A percentile compares a stretch with the other conserved stretches of the same genome.
phyloP scores from a whole-genome alignment of 208 protist species.

The Willaertia magna region DNA sequence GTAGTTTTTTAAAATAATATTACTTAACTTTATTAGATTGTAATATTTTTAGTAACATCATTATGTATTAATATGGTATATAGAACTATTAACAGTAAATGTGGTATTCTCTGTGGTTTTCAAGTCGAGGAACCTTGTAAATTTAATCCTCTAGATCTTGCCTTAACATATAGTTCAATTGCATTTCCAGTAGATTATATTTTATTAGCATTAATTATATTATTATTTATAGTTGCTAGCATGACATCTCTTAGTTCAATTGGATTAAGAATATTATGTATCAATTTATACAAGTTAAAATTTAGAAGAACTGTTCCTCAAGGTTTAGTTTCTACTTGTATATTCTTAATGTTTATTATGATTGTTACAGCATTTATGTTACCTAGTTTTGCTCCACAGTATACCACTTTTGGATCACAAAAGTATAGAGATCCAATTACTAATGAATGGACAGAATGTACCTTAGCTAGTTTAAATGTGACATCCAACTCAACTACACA shows the following conservation, averaged over 20 bases:
- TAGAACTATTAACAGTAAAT: not conserved
- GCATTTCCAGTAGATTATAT: constrained; percentile 11
- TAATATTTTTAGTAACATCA: not conserved
- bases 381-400: constrained; percentile 1
- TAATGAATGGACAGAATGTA: not conserved
- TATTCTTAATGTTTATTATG: constrained; percentile 11
- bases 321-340: not conserved
- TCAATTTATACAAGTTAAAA: constrained; percentile 13
- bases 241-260: not conserved
- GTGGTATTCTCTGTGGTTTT: constrained; percentile 4
- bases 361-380: not conserved
- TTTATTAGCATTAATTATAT: not conserved
- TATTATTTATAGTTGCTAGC: not conserved
- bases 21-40: not conserved
- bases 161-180: not conserved
- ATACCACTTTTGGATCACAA: constrained; percentile 12
- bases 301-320: not conserved
- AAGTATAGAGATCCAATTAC: not conserved
- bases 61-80: constrained; percentile 1
- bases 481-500: not conserved
- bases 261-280: constrained; percentile 2
- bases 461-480: not conserved
- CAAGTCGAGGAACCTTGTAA: not conserved
- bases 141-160: constrained; percentile 1
- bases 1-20: not conserved